These are phyloP conservation scores for Neobulgaria alba DNA, from an alignment of 2,329 filamentous ascomycete species.

Conservation along the genomic window DNA sequence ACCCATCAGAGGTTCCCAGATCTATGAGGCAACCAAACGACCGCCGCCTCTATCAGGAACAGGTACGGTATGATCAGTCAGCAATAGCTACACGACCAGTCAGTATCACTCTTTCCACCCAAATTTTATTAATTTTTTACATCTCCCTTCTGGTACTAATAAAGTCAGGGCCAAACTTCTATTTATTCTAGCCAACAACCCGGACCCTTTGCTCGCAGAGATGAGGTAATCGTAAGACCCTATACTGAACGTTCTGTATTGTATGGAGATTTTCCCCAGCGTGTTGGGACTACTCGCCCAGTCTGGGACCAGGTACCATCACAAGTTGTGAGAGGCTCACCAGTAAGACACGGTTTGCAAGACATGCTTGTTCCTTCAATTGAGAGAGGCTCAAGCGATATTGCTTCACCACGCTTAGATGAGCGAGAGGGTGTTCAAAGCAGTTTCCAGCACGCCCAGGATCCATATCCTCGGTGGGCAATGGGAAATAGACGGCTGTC, in stretches of 20 bases:
- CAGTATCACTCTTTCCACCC: not conserved
- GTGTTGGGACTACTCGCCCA: conserved; percentile 11
- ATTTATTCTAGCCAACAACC: conserved; percentile 11
- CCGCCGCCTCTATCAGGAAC: no score
- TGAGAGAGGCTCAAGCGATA: conserved; percentile 24
- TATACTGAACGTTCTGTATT: conserved; percentile 17
- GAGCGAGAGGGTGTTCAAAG: conserved; percentile 12
- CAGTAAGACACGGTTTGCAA: conserved; percentile 22
- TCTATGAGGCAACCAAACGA: no score
- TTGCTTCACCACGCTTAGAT: conserved; percentile 15
- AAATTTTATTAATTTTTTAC: not conserved
- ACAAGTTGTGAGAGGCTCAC: conserved; percentile 25
- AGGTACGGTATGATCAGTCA: no score
- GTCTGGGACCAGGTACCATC: conserved; percentile 18
- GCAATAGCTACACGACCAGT: not conserved
- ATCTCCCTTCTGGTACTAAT: conserved; percentile 10
- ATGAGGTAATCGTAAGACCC: conserved; percentile 23
- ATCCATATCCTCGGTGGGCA: conserved; percentile 14
- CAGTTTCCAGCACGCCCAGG: conserved; percentile 12
- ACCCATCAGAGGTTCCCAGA: no score
- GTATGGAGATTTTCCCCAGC: conserved; percentile 15
- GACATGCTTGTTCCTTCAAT: conserved; percentile 29
- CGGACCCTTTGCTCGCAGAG: conserved; percentile 10
- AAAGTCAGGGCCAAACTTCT: conserved; percentile 13
- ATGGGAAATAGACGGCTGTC: conserved; percentile 15